These are phyloP conservation scores for Volutella citrinella DNA, from an alignment of 2,329 filamentous ascomycete genomes.

Conservation along the genomic window DNA sequence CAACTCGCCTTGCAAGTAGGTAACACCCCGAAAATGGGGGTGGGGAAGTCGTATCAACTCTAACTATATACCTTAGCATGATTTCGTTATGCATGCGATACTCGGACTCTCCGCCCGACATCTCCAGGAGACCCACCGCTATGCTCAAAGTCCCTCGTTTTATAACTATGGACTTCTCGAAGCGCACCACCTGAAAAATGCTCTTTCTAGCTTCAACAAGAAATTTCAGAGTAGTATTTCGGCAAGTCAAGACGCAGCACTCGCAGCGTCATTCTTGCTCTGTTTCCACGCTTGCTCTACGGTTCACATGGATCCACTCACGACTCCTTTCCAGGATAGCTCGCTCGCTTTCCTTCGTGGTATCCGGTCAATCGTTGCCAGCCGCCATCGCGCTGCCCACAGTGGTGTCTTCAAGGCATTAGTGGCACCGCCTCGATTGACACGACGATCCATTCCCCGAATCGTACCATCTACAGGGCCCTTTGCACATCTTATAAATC, in stretches of 20 bases:
- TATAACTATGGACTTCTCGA: slow-evolving; percentile 3
- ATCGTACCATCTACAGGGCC: slow-evolving; percentile 4
- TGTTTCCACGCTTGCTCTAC: slow-evolving; percentile 4
- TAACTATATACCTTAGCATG: slow-evolving; percentile 4
- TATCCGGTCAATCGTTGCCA: slow-evolving; percentile 4
- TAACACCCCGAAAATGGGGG: slow-evolving; percentile 4
- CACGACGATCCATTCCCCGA: slow-evolving; percentile 3
- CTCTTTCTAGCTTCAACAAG: slow-evolving; percentile 4
- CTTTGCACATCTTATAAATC: slow-evolving; percentile 3
- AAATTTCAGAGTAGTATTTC: slow-evolving; percentile 4
- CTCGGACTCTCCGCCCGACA: slow-evolving; percentile 3
- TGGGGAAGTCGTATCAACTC: slow-evolving; percentile 3
- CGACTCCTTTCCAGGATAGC: slow-evolving; percentile 4
- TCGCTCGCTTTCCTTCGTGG: slow-evolving; percentile 4
- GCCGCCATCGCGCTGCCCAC: slow-evolving; percentile 2
- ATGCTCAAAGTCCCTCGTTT: slow-evolving; percentile 4
- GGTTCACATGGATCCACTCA: slow-evolving; percentile 4
- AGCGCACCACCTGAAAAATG: slow-evolving; percentile 4
- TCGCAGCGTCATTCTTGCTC: slow-evolving; percentile 3
- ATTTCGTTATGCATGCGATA: slow-evolving; percentile 4
- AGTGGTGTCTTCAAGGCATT: slow-evolving; percentile 3
- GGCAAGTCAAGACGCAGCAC: slow-evolving; percentile 3
- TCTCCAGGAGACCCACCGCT: slow-evolving; percentile 4
- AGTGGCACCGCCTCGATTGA: slow-evolving; percentile 3
- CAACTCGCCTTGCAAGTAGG: slow-evolving; percentile 4